phyloP scores from a whole-genome alignment of 805 yeast genomes.

The Yarrowia divulgata region DNA sequence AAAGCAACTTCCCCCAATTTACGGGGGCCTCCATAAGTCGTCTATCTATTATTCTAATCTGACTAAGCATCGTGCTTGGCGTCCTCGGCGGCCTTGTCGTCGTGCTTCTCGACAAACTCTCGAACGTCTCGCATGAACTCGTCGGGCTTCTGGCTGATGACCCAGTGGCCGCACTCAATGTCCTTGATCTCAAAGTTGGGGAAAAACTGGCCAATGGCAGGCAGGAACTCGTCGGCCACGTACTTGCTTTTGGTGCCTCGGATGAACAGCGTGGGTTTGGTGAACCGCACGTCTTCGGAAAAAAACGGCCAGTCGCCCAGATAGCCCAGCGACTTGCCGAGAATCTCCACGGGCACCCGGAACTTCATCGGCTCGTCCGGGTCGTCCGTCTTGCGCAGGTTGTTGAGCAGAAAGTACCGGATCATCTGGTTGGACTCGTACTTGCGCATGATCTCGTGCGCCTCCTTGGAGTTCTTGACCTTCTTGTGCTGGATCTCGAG shows the following conservation, averaged over 20 bases:
- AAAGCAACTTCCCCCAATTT: too few species aligned
- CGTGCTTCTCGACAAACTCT: slow-evolving; percentile 32
- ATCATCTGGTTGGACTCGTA: slow-evolving; percentile 68
- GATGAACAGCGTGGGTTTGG: slow-evolving; percentile 77
- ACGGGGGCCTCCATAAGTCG: too few species aligned
- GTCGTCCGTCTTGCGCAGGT: slow-evolving; percentile 59
- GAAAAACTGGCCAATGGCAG: slow-evolving; percentile 75
- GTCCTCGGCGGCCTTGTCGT: slow-evolving; percentile 30
- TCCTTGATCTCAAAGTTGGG: slow-evolving; percentile 79
- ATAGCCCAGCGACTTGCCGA: slow-evolving; percentile 65
- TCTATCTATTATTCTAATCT: slow-evolving; percentile 8
- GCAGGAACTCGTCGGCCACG: slow-evolving; percentile 81
- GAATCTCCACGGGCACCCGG: slow-evolving; percentile 73
- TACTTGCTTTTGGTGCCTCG: slow-evolving; percentile 79
- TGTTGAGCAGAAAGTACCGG: slow-evolving; percentile 80
- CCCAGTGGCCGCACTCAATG: slow-evolving; percentile 90
- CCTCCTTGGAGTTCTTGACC: slow-evolving; percentile 65
- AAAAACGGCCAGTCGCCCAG: slow-evolving; percentile 82
- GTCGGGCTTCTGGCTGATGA: slow-evolving; percentile 35
- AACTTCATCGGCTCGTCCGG: slow-evolving; percentile 52
- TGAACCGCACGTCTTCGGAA: slow-evolving; percentile 60
- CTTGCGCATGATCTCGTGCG: slow-evolving; percentile 65
- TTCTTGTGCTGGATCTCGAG: slow-evolving; percentile 59
- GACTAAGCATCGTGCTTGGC: background rate
- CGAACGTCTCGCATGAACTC: slow-evolving; percentile 35